Base-by-base conservation (phyloP, 805 yeast genomes). In the Saccharomycopsis sp. region DNA sequence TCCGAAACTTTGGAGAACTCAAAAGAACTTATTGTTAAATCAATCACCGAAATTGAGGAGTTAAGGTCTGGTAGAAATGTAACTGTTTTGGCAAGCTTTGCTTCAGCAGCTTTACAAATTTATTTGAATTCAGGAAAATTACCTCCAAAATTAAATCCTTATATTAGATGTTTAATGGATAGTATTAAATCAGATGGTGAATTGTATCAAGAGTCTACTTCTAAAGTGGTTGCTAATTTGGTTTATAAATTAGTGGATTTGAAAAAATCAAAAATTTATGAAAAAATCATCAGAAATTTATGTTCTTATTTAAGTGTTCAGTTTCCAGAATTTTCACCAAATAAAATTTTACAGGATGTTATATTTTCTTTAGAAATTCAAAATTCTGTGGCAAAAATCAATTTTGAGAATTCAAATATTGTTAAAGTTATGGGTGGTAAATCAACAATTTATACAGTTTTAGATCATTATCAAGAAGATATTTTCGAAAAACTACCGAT, bases 241-340 rank as follows among this genome's bases (percentile, higher is more conserved):
- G 73, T 87, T 29, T 53, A 60, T n/a, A 70, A 72, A 46, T 70
- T 94, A 41, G 66, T 74, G 27, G 55, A 55, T 1, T 61, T 60
- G 3, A 75, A 73, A 6, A 86, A 87, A 53, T 57, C 55, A n/a
- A 77, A 76, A 28, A 92, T 89, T 1, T 76, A 89, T 2, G 94
- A 85, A 51, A 92, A 92, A 56, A 81, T 94, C 48, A 74, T 85
- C 33, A 89, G 85, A 56, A 92, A 92, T 54, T 62, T 94, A 41
- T 84, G 95, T 61, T 95, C 89, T 0, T 89, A 89, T 55, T 56
- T 92, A 38, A 92, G 98, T 62, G 96, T 92, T 3, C 96, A 88
- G 55, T 96, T 89, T 25, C 98, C 98, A 2, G 96, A 86, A 52
- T 92, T 85, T 54, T 66, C 67, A 13, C 78, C 81, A 34, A 82